Evolutionary conservation across 768 basidiomycete species (phyloP).

Genomic region (Chalciporus chontae): DNA sequence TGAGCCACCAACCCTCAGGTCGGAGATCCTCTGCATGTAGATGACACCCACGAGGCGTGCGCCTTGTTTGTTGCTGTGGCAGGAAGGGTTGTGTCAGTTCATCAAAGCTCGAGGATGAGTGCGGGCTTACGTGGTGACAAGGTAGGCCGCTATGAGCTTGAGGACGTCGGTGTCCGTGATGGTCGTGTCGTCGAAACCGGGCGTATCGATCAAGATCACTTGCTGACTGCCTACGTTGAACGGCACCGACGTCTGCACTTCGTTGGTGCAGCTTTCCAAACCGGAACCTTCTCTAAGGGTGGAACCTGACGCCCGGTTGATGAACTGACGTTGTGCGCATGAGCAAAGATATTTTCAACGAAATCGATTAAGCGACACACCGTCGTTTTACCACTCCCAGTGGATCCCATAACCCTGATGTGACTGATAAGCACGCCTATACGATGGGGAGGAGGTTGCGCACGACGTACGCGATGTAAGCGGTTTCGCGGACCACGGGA

Average conservation of each 20-base stretch:
- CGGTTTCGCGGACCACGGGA: conserved; percentile 21
- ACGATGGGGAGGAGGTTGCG: not conserved
- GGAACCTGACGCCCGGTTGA: conserved; percentile 35
- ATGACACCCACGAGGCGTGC: conserved; percentile 45
- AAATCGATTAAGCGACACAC: conserved; percentile 14
- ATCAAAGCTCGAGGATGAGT: not conserved
- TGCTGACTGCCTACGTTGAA: conserved; percentile 30
- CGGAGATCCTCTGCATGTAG: conserved; percentile 52
- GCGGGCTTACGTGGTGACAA: conserved; percentile 29
- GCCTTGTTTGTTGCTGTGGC: conserved; percentile 31
- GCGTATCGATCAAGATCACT: conserved; percentile 57
- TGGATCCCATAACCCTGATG: conserved; percentile 33
- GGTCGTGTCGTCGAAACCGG: conserved; percentile 57
- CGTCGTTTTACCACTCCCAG: conserved; percentile 35
- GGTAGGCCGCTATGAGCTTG: conserved; percentile 44
- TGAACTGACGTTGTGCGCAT: conserved; percentile 27
- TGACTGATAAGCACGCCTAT: conserved; percentile 22
- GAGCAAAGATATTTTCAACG: not conserved
- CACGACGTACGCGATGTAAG: conserved; percentile 28
- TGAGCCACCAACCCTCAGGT: conserved; percentile 46
- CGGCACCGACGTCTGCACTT: conserved; percentile 28
- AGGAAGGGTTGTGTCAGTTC: conserved; percentile 9
- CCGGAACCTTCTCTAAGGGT: conserved; percentile 29
- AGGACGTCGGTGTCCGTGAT: conserved; percentile 49
- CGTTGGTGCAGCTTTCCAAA: conserved; percentile 35